A percentile compares a stretch with the other conserved stretches of the same genome.
These are phyloP conservation scores for Candida pseudoviswanathii DNA, from an alignment of 1,139 yeast species.

Conservation along the genomic window DNA sequence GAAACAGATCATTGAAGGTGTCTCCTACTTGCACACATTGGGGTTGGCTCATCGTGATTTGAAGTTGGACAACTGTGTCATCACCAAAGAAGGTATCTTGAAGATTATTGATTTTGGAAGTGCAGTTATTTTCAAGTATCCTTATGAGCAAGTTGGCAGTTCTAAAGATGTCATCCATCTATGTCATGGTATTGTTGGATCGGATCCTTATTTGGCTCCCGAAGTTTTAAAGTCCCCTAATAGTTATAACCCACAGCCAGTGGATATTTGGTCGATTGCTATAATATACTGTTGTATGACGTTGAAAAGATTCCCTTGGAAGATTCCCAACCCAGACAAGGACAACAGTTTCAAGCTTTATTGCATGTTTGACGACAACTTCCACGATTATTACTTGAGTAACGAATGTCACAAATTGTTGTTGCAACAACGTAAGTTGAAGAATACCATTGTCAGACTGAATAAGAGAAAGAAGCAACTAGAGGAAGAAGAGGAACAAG, in stretches of 20 bases:
- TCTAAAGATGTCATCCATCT: slow-evolving; percentile 62
- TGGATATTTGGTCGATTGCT: slow-evolving; percentile 95
- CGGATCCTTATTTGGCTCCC: slow-evolving; percentile 97
- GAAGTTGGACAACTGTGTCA: slow-evolving; percentile 92
- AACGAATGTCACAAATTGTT: slow-evolving; percentile 52
- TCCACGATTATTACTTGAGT: slow-evolving; percentile 54
- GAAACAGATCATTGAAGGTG: slow-evolving; percentile 84
- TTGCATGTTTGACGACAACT: slow-evolving; percentile 57
- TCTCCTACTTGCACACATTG: slow-evolving; percentile 77
- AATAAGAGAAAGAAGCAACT: slow-evolving; percentile 40
- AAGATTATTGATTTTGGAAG: slow-evolving; percentile 96
- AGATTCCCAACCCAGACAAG: slow-evolving; percentile 76
- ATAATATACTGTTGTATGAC: slow-evolving; percentile 96
- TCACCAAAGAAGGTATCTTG: slow-evolving; percentile 80
- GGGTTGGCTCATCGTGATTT: slow-evolving; percentile 96
- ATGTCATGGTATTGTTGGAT: slow-evolving; percentile 94
- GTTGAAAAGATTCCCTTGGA: slow-evolving; percentile 95
- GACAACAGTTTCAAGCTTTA: slow-evolving; percentile 77
- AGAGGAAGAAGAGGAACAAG: slow-evolving; percentile 12
- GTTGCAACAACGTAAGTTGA: slow-evolving; percentile 47
- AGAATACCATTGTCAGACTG: slow-evolving; percentile 46
- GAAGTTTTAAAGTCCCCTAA: slow-evolving; percentile 74
- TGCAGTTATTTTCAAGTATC: slow-evolving; percentile 91
- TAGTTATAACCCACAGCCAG: slow-evolving; percentile 88
- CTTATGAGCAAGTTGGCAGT: slow-evolving; percentile 62